Evolutionary conservation across 1,284 basidiomycete species (phyloP).

Genomic region (Sanghuangporus weigelae): DNA sequence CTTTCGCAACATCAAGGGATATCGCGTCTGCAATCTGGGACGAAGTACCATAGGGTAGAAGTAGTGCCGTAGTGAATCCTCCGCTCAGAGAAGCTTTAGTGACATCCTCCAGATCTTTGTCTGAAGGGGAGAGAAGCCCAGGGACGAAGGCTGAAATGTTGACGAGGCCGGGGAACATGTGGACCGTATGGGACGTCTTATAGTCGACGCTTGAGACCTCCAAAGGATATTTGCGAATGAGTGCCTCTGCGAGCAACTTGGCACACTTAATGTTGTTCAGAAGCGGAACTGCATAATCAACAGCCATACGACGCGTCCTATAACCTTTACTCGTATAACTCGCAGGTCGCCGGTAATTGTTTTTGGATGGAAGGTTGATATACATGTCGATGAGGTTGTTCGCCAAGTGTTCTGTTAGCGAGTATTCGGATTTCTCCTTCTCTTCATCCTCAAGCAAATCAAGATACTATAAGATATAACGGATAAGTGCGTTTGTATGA

Average conservation of each 20-base stretch:
- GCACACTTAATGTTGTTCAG: conserved; percentile 99
- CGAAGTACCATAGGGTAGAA: conserved; percentile 68
- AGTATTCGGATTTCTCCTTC: conserved; percentile 92
- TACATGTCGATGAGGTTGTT: conserved; percentile 98
- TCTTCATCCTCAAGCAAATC: conserved; percentile 93
- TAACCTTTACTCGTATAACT: conserved; percentile 98
- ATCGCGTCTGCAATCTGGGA: conserved; percentile 61
- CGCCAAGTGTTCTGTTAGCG: conserved; percentile 88
- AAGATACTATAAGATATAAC: conserved; percentile 66
- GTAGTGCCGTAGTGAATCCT: conserved; percentile 81
- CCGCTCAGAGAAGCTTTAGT: conserved; percentile 80
- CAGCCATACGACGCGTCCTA: conserved; percentile 96
- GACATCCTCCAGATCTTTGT: conserved; percentile 61
- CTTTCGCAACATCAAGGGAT: conserved; percentile 65
- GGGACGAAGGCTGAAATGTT: conserved; percentile 91
- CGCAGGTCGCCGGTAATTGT: conserved; percentile 94
- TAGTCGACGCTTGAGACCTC: conserved; percentile 90
- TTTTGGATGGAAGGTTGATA: conserved; percentile 98
- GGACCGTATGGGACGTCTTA: conserved; percentile 91
- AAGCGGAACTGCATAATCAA: conserved; percentile 95
- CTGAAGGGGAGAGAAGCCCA: conserved; percentile 51
- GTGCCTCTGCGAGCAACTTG: conserved; percentile 93
- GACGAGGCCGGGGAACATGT: conserved; percentile 90
- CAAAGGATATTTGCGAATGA: conserved; percentile 83
- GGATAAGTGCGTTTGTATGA: not conserved